Base-by-base conservation (phyloP, 208 protist species). In the Leptomonas pyrrhocoris region DNA sequence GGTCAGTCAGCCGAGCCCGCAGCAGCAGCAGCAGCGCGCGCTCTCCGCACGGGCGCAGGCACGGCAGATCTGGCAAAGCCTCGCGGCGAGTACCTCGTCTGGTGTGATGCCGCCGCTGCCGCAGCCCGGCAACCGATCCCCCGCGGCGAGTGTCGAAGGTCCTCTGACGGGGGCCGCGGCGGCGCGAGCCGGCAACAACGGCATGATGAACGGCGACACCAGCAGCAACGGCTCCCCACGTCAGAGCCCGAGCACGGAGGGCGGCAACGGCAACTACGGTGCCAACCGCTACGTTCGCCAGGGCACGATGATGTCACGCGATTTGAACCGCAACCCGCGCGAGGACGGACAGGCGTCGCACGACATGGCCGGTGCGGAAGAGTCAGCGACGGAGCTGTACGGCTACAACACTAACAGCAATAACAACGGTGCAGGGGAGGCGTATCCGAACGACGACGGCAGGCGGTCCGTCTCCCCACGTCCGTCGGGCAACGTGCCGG, bases 281-380 rank as follows among this genome's bases (percentile, higher is more conserved):
- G 4, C 31, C 0, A 63, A 69, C 48, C 59, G 66, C 46, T 40
- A 60, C 73, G 45, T 42, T 8, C 64, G 64, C 0, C 65, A 79
- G 31, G 60, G 62, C 0, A 65, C 60, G 28, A 36, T 69, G 70
- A 68, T 69, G 70, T 50, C 55, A 62, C 70, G 70, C 16, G 69
- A 74, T 60, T 62, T 54, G 12, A 68, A 68, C 45, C 69, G 69
- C 60, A 74, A 74, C 60, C 69, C 69, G 27, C 69, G 69, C 42
- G 60, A 74, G 53, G 69, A 74, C 60, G 69, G 69, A n/a, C 69
- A 67, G 55, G 69, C 69, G 53, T 74, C 60, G 62, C 54, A 69
- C 18, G 50, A 42, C 25, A 56, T 76, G 55, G 15, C 53, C 13
- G 25, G 56, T 12, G 45, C 66, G 28, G 66, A 40, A 34, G 40